Base-by-base conservation (phyloP, 192 early-diverging fungal species). In the Lobosporangium transversale region DNA sequence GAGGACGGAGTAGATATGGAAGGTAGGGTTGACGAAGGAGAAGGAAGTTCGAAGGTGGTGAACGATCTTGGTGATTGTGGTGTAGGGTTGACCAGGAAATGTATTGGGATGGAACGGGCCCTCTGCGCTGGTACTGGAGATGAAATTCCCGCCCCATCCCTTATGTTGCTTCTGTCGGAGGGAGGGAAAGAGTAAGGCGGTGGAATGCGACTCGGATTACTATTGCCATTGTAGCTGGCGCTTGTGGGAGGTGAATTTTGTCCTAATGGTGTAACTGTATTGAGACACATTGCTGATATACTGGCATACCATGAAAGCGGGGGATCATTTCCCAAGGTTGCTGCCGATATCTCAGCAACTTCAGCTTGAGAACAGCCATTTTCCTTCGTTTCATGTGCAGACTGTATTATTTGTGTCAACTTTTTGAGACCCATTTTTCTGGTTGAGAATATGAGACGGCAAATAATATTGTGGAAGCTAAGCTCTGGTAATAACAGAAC, bases 31-130 rank as follows among this genome's bases (percentile, higher is more conserved):
- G n/a, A n/a, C n/a, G n/a, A n/a, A 6, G 36, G 36, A 4, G 61
- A 35, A 21, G 32, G 20, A 63, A 33, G 36, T 2, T 53, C 32
- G 3, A 29, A 27, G 44, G 37, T 49, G 4, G 11, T 18, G 31
- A 66, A 66, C 5, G 53, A 54, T n/a, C 26, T 14, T 10, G 68
- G 59, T 21, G 68, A 70, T 15, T 70, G 29, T 18, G 69, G 53
- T 23, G 27, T 23, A 9, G 69, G 37, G 32, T 71, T 62, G 1
- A 71, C 48, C 15, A 71, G 45, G 20, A 63, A 71, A 0, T 59
- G 58, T 20, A 71, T 56, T 12, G 69, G 61, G 35, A 71, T 71
- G 8, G 59, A 51, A 4, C 35, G 68, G 7, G 47, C 47, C 7
- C 47, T 9, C 21, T 26, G 7, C 12, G 26, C 29, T n/a, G 3